Conservation (phyloP, 345 rosid species). For the Gossypium mustelinum region DNA sequence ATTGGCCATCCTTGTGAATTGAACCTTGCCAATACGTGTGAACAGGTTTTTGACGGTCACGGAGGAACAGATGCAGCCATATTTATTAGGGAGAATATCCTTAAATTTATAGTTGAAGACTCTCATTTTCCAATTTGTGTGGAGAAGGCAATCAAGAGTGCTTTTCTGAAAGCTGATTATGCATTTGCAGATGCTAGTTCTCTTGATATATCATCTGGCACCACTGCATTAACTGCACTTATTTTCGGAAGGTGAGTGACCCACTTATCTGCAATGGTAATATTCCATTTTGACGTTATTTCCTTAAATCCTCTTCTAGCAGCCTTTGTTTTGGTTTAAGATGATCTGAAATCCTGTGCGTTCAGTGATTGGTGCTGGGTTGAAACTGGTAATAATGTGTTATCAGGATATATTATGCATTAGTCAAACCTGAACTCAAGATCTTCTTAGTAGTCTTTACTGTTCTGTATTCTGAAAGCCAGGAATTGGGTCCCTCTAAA, state of each 20-base stretch:
- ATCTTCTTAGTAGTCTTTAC: neutral
- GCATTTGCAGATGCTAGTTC: slow-evolving; percentile 82
- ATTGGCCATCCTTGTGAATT: slow-evolving; percentile 4
- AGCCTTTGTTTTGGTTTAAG: neutral
- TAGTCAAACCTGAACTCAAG: neutral
- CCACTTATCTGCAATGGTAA: neutral
- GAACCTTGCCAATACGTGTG: slow-evolving; percentile 20
- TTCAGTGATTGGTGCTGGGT: neutral
- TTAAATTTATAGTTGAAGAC: slow-evolving; percentile 74
- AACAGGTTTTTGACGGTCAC: slow-evolving; percentile 95
- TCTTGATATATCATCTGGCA: slow-evolving; percentile 92
- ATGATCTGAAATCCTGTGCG: neutral
- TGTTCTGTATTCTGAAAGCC: neutral
- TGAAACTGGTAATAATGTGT: neutral
- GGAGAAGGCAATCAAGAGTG: slow-evolving; percentile 72
- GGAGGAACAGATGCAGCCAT: slow-evolving; percentile 94
- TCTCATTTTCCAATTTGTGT: slow-evolving; percentile 70
- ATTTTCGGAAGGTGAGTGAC: slow-evolving; percentile 63
- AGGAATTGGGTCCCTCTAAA: neutral
- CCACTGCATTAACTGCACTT: slow-evolving; percentile 85
- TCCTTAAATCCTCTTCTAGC: neutral
- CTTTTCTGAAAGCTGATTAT: slow-evolving; percentile 82
- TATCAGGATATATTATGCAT: neutral
- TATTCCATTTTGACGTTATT: neutral
- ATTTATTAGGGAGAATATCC: slow-evolving; percentile 67